Percentiles rank a stretch among this genome's conserved stretches.
phyloP scores from a whole-genome alignment of 495 filamentous ascomycete genomes.

The Xylaria intraflava region DNA sequence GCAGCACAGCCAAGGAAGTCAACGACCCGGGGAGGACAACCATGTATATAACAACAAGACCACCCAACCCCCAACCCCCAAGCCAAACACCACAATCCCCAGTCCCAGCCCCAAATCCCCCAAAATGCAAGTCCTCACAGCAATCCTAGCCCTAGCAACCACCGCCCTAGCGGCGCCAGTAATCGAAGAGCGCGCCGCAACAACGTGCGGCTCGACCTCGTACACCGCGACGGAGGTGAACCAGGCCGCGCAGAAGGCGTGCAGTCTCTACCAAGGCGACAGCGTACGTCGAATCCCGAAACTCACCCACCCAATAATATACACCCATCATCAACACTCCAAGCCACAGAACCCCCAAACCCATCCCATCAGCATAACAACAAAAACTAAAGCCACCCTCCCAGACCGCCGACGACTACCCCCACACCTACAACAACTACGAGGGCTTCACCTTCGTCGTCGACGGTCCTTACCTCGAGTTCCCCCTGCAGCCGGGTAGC shows the following conservation, averaged over 20 bases:
- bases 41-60: not conserved
- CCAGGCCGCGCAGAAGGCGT: slow-evolving; percentile 24
- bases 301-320: too few species aligned
- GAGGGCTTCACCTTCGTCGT: slow-evolving; percentile 58
- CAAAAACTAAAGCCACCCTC: too few species aligned
- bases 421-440: slow-evolving; percentile 60
- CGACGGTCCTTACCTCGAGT: slow-evolving; percentile 56
- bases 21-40: too few species aligned
- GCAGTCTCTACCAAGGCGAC: slow-evolving; percentile 34
- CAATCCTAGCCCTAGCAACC: slow-evolving; percentile 17
- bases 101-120: not conserved
- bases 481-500: slow-evolving; percentile 50
- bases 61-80: not conserved
- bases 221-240: slow-evolving; percentile 41
- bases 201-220: slow-evolving; percentile 40
- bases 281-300: not conserved
- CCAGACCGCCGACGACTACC: slow-evolving; percentile 43
- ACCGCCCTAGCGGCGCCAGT: slow-evolving; percentile 14
- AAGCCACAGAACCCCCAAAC: too few species aligned
- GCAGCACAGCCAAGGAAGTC: too few species aligned
- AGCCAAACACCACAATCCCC: too few species aligned
- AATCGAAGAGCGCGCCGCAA: slow-evolving; percentile 24
- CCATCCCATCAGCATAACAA: not conserved
- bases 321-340: too few species aligned
- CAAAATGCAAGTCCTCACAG: slow-evolving; percentile 16